These are phyloP conservation scores for Mycena albidolilacea DNA, from an alignment of 768 basidiomycete genomes.

Conservation along the genomic window DNA sequence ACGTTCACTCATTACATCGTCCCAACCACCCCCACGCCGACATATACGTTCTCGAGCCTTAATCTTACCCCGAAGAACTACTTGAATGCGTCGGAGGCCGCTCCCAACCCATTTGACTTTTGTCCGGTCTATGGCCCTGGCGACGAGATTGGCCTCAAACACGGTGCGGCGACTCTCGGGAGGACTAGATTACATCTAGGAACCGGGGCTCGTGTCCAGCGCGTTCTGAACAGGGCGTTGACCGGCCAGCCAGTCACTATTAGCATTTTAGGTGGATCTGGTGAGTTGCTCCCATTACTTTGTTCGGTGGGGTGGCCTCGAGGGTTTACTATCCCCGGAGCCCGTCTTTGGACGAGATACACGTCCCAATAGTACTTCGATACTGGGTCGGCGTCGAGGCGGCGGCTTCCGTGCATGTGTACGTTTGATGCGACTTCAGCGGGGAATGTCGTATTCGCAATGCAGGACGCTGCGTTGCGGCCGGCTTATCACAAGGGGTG, in stretches of 20 bases:
- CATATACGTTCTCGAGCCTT: slow-evolving; percentile 55
- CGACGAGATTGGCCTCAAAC: slow-evolving; percentile 84
- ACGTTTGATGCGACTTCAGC: too few relatives aligned
- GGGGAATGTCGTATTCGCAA: background rate
- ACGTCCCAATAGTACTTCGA: background rate
- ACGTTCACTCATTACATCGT: slow-evolving; percentile 68
- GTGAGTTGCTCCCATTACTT: slow-evolving; percentile 56
- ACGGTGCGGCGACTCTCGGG: slow-evolving; percentile 81
- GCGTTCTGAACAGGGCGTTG: slow-evolving; percentile 87
- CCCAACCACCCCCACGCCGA: slow-evolving; percentile 41
- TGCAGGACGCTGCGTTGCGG: too few relatives aligned
- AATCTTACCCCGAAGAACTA: slow-evolving; percentile 85
- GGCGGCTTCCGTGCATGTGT: too few relatives aligned
- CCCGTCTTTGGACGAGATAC: background rate
- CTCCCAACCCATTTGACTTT: slow-evolving; percentile 88
- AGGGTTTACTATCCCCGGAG: background rate
- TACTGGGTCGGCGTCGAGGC: background rate
- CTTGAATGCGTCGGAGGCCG: slow-evolving; percentile 72
- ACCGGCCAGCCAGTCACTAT: slow-evolving; percentile 91
- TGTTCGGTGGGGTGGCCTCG: background rate
- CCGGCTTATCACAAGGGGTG: background rate
- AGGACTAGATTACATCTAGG: slow-evolving; percentile 85
- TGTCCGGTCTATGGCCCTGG: slow-evolving; percentile 91
- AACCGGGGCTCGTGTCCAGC: slow-evolving; percentile 85
- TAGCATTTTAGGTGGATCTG: slow-evolving; percentile 90